Base-by-base conservation (phyloP, 768 basidiomycete species). In the Panaeolus cyanescens region DNA sequence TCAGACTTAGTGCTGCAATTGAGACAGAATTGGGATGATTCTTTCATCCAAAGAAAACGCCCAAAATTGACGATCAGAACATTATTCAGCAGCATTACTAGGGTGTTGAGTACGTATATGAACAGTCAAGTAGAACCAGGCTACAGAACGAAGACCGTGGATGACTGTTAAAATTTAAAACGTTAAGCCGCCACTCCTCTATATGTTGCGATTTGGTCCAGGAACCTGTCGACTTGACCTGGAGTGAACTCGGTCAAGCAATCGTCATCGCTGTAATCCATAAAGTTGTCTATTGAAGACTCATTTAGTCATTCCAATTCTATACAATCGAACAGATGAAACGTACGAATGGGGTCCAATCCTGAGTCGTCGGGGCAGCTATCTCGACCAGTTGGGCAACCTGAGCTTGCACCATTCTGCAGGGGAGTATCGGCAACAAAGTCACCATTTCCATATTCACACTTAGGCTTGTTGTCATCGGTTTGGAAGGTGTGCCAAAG, bases 231-330 rank as follows among this genome's bases (percentile, higher is more conserved):
- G 53, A 68, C 70, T 62, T 82, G 80, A 20, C 80, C 80, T 32
- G 71, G 33, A 13, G 81, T 80, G 69, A 82, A 82, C 58, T 73
- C 70, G 4, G 70, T 78, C 74, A 79, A 78, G 67, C 80, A 82
- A 33, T 67, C 67, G 60, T 84, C 81, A 58, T 76, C 72, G 6
- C 73, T 75, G 72, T 81, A 82, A 67, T 83, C 81, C 81, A 83
- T 82, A 70, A 70, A 81, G 72, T 80, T 81, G 64, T 71, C 73
- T 72, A 25, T 59, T 53, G 45, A 17, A 32, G 5, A 36, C 13
- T 13, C 3, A 33, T 19, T 20, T 17, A 33, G 28, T 17, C 28
- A 25, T 13, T 7, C 22, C 17, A 25, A 12, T 20, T 17, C 1
- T 15, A 15, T 10, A 54, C 3, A 19, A 25, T 28, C 2, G 22